phyloP scores from a whole-genome alignment of 345 rosid genomes.

The Camelina sativa region DNA sequence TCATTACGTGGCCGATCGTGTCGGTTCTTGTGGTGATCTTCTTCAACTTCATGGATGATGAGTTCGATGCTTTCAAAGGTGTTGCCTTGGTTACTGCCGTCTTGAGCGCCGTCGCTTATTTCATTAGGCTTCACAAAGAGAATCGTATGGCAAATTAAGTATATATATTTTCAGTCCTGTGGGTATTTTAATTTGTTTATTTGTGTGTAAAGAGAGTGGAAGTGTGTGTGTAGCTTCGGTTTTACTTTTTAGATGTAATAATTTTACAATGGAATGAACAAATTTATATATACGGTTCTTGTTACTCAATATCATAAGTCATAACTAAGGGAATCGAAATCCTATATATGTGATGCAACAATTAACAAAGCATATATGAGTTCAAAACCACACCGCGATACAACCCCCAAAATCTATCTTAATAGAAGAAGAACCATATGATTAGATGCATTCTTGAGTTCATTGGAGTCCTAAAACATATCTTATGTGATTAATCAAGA shows the following conservation, averaged over 20 bases:
- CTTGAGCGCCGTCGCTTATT: conserved; percentile 39
- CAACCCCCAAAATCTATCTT: no score
- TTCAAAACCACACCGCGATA: no score
- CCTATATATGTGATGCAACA: no score
- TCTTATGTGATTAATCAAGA: no score
- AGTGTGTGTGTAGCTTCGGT: not conserved
- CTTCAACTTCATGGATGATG: conserved; percentile 42
- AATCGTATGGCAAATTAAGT: conserved; percentile 20
- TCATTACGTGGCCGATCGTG: conserved; percentile 44
- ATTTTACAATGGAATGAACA: not conserved
- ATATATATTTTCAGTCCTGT: no score
- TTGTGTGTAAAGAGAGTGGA: not conserved
- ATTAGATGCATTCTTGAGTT: no score
- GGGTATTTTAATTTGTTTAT: not conserved
- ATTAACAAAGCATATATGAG: no score
- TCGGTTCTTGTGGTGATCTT: conserved; percentile 43
- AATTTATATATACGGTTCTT: not conserved
- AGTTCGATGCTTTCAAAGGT: conserved; percentile 36
- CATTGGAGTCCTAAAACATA: no score
- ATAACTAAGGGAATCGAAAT: no score
- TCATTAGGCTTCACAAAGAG: conserved; percentile 41
- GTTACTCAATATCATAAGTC: not conserved
- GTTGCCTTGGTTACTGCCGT: conserved; percentile 37
- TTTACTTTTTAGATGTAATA: not conserved
- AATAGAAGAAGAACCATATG: no score